Evolutionary conservation across 1,284 basidiomycete species (phyloP).

Genomic region (Albatrellus sp.): DNA sequence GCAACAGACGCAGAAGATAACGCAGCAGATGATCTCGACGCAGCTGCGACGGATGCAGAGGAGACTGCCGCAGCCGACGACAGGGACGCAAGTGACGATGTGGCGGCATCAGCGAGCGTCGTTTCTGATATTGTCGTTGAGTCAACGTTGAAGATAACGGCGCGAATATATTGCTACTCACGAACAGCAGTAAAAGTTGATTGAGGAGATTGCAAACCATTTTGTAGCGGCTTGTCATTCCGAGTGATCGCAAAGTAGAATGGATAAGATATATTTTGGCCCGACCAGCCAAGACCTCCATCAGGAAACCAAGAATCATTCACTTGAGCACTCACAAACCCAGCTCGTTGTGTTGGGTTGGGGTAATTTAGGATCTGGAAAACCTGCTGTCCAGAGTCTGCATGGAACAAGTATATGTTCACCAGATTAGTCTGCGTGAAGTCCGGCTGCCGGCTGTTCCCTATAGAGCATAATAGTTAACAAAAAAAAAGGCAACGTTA

Average conservation of each 20-base stretch:
- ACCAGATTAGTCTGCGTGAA: conserved; percentile 34
- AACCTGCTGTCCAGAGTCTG: conserved; percentile 40
- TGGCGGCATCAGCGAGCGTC: conserved; percentile 51
- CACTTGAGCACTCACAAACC: conserved; percentile 39
- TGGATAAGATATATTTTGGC: conserved; percentile 42
- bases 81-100: conserved; percentile 18
- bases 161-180: conserved; percentile 27
- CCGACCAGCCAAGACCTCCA: conserved; percentile 37
- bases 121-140: conserved; percentile 39
- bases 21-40: conserved; percentile 1
- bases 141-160: conserved; percentile 3
- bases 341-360: conserved; percentile 45
- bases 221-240: conserved; percentile 18
- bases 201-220: conserved; percentile 37
- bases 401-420: conserved; percentile 61
- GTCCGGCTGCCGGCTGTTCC: conserved; percentile 38
- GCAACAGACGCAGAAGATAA: conserved; percentile 2
- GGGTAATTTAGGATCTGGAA: conserved; percentile 23
- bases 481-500: conserved; percentile 5
- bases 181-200: conserved; percentile 66
- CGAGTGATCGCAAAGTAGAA: conserved; percentile 65
- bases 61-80: conserved; percentile 13
- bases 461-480: conserved; percentile 17
- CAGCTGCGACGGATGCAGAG: conserved; percentile 12
- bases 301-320: conserved; percentile 67